Percentiles rank a stretch among this genome's conserved stretches.
Evolutionary conservation across 768 basidiomycete genomes (phyloP).

Genomic region (Collybia nuda): DNA sequence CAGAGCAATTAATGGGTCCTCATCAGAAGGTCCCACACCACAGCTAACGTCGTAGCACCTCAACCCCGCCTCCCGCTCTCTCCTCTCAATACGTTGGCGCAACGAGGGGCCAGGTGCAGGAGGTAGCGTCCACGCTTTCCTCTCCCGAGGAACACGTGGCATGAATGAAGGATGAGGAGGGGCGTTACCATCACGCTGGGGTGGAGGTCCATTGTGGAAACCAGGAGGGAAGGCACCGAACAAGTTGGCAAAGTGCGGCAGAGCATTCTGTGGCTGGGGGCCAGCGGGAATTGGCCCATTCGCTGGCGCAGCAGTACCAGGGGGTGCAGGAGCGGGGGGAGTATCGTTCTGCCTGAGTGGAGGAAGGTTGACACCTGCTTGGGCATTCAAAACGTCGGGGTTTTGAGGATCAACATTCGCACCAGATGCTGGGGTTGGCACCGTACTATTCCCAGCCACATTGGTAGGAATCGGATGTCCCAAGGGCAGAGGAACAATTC

Average conservation of each 20-base stretch:
- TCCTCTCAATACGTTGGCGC: slow-evolving; percentile 70
- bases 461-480: background rate
- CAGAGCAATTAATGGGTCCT: slow-evolving; percentile 51
- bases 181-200: slow-evolving; percentile 9
- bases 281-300: background rate
- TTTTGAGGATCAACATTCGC: background rate
- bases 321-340: no score
- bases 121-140: slow-evolving; percentile 58
- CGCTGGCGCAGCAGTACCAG: background rate
- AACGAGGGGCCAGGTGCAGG: slow-evolving; percentile 67
- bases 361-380: background rate
- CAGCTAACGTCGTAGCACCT: slow-evolving; percentile 74
- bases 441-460: background rate
- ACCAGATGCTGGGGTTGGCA: background rate
- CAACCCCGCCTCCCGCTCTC: slow-evolving; percentile 70
- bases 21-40: slow-evolving; percentile 73
- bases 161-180: slow-evolving; percentile 18
- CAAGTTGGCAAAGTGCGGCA: slow-evolving; percentile 1
- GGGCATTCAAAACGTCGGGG: no score
- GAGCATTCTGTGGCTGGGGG: background rate
- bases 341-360: no score
- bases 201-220: background rate
- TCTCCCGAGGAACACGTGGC: slow-evolving; percentile 21
- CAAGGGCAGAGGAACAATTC: background rate
- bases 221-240: background rate